Evolutionary conservation across 495 filamentous ascomycete species (phyloP).

Genomic region (Trichoderma asperelloides): DNA sequence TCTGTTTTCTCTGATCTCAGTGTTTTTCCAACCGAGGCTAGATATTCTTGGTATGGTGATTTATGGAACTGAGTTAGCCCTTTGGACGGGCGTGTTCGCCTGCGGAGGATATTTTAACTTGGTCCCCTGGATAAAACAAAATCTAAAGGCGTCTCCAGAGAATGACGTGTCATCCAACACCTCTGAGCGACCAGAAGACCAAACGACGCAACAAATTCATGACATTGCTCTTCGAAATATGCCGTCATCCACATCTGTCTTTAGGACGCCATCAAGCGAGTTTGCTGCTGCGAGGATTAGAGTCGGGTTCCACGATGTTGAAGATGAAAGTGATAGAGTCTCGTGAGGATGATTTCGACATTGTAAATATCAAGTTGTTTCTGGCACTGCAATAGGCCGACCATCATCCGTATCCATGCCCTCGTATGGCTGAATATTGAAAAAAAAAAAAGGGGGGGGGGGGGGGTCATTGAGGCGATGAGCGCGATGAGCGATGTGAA

Average conservation of each 20-base stretch:
- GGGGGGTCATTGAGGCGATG: no score
- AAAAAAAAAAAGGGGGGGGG: no score
- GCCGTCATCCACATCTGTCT: slow-evolving; percentile 50
- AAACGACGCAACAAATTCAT: background rate
- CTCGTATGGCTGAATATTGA: no score
- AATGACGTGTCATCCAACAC: slow-evolving; percentile 10
- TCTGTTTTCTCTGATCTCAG: slow-evolving; percentile 50
- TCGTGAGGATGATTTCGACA: background rate
- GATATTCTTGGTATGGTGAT: slow-evolving; percentile 52
- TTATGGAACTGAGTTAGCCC: slow-evolving; percentile 49
- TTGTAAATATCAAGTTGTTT: background rate
- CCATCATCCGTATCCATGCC: no score
- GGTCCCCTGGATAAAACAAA: slow-evolving; percentile 37
- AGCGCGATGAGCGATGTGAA: no score
- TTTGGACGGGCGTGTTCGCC: slow-evolving; percentile 55
- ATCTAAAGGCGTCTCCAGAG: slow-evolving; percentile 14
- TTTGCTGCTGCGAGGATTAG: slow-evolving; percentile 23
- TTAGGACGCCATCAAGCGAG: slow-evolving; percentile 31
- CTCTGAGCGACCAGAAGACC: background rate
- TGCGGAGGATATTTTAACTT: slow-evolving; percentile 53
- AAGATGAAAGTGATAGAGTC: background rate
- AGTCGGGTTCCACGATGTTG: background rate
- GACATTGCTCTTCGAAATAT: slow-evolving; percentile 36
- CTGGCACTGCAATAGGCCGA: no score
- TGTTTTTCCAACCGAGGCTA: slow-evolving; percentile 48